A percentile compares a stretch with the other conserved stretches of the same genome.
These are phyloP conservation scores for Cardiospermum halicacabum DNA, from an alignment of 345 rosid species.

Conservation along the genomic window DNA sequence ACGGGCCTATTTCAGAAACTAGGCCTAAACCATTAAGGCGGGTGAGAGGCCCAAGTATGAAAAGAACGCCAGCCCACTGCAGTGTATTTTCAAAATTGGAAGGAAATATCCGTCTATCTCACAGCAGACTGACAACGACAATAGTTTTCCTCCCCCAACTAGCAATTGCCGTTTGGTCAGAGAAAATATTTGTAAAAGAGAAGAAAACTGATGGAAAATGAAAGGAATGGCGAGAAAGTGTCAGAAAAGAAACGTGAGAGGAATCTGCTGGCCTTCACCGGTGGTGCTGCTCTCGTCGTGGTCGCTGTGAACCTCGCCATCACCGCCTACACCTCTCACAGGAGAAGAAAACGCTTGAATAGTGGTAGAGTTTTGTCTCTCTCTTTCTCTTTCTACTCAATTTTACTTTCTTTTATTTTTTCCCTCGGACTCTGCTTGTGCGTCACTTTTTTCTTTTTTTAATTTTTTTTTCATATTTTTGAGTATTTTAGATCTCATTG, in stretches of 20 bases:
- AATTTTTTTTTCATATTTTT: neutral
- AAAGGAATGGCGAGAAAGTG: constrained; percentile 29
- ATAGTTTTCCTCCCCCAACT: constrained; percentile 32
- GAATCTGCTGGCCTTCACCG: constrained; percentile 55
- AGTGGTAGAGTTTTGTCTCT: too few relatives aligned
- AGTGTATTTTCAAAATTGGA: neutral
- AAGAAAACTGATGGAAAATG: constrained; percentile 34
- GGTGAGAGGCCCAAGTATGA: neutral
- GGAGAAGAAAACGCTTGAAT: constrained; percentile 44
- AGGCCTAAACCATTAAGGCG: neutral
- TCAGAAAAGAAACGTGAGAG: constrained; percentile 36
- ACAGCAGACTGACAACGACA: neutral
- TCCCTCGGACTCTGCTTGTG: neutral
- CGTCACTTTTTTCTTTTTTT: neutral
- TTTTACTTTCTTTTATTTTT: neutral
- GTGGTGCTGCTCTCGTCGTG: constrained; percentile 65
- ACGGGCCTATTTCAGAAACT: too few relatives aligned
- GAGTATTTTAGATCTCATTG: constrained; percentile 52
- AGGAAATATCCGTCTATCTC: neutral
- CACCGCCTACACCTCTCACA: constrained; percentile 54
- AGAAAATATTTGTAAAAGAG: neutral
- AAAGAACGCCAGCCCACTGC: constrained; percentile 1
- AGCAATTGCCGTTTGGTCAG: constrained; percentile 25
- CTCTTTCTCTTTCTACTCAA: neutral
- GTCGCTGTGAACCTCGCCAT: constrained; percentile 61